phyloP scores from a whole-genome alignment of 2,329 filamentous ascomycete genomes.

The Phaeosphaeria sp. region DNA sequence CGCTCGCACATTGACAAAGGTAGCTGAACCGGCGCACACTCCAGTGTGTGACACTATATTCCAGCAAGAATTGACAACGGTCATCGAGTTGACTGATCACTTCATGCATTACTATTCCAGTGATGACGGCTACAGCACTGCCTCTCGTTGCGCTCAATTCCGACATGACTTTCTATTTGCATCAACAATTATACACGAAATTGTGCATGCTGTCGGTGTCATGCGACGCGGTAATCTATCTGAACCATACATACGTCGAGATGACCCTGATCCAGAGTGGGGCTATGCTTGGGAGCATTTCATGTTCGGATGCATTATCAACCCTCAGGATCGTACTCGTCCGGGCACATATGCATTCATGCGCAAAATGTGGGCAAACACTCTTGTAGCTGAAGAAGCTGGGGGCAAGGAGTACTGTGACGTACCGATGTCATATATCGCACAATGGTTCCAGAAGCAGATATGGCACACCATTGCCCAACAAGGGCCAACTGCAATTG shows the following conservation, averaged over 20 bases:
- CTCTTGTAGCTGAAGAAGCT: slow-evolving; percentile 9
- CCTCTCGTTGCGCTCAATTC: slow-evolving; percentile 34
- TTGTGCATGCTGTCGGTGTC: slow-evolving; percentile 43
- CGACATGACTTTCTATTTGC: slow-evolving; percentile 46
- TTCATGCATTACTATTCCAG: slow-evolving; percentile 26
- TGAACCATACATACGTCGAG: slow-evolving; percentile 33
- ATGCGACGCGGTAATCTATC: slow-evolving; percentile 34
- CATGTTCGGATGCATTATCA: slow-evolving; percentile 43
- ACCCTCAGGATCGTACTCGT: slow-evolving; percentile 31
- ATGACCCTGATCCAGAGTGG: slow-evolving; percentile 38
- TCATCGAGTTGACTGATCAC: slow-evolving; percentile 31
- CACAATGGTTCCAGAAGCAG: slow-evolving; percentile 44
- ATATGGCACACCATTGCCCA: slow-evolving; percentile 37
- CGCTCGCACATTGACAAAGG: slow-evolving; percentile 24
- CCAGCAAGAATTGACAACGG: slow-evolving; percentile 13
- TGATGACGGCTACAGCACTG: slow-evolving; percentile 24
- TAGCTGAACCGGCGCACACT: slow-evolving; percentile 9
- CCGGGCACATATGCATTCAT: slow-evolving; percentile 31
- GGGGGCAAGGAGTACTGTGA: slow-evolving; percentile 40
- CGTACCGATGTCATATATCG: slow-evolving; percentile 42
- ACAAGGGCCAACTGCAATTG: slow-evolving; percentile 27
- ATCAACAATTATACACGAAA: slow-evolving; percentile 39
- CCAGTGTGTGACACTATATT: slow-evolving; percentile 20
- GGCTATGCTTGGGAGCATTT: slow-evolving; percentile 48
- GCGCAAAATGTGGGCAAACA: slow-evolving; percentile 37